phyloP scores from a whole-genome alignment of 176 grass and related monocot genomes.

The Puccinellia tenuiflora region DNA sequence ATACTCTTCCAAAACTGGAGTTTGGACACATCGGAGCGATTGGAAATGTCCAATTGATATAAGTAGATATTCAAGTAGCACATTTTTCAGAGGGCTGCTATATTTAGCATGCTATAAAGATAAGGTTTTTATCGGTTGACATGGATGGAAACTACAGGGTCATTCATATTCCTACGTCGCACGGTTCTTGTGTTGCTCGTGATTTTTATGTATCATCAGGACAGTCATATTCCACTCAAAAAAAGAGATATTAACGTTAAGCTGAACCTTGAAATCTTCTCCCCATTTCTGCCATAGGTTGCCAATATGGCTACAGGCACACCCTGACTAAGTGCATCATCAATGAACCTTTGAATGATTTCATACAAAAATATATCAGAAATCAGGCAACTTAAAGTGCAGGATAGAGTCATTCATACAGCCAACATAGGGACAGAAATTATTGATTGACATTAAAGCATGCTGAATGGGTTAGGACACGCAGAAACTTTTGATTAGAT shows the following conservation, averaged over 20 bases:
- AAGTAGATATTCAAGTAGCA: no score
- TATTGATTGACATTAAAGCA: conserved; percentile 6
- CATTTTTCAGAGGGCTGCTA: no score
- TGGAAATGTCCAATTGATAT: no score
- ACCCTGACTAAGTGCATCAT: conserved; percentile 76
- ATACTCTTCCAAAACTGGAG: no score
- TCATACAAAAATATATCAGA: conserved; percentile 28
- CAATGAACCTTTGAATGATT: conserved; percentile 66
- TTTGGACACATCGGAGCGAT: no score
- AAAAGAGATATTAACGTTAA: neutral
- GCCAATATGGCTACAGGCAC: conserved; percentile 61
- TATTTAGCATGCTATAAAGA: no score
- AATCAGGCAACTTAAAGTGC: neutral
- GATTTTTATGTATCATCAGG: no score
- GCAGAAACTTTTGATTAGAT: neutral
- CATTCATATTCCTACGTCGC: no score
- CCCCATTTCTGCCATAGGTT: conserved; percentile 76
- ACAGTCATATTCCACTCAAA: no score
- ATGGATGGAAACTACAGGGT: no score
- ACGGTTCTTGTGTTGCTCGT: no score
- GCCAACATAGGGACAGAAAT: conserved; percentile 5
- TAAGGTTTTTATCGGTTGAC: no score
- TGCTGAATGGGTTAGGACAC: conserved; percentile 3
- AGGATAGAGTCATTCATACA: neutral
- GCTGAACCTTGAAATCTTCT: conserved; percentile 72